Conservation (phyloP, 2,329 filamentous ascomycete species). For the Fusarium avenaceum region DNA sequence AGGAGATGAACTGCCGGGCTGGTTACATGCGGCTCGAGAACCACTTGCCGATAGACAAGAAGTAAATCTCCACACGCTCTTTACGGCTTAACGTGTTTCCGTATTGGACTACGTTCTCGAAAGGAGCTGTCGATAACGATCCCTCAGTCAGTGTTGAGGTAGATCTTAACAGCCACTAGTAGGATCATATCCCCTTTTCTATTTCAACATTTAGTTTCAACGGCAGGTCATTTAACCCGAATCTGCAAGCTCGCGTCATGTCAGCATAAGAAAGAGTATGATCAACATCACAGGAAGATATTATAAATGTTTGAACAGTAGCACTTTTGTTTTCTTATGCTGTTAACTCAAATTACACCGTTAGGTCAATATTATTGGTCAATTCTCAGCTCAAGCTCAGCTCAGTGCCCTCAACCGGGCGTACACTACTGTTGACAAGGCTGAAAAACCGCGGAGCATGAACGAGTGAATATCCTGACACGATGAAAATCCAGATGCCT, state of each 20-base stretch:
- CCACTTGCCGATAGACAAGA: not conserved
- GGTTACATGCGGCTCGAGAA: not conserved
- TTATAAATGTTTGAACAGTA: not conserved
- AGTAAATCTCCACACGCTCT: not conserved
- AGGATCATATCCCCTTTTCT: no score
- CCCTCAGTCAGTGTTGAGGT: no score
- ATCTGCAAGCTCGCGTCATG: not conserved
- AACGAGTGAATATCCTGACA: conserved; percentile 12
- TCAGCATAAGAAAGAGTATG: not conserved
- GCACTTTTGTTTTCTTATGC: conserved; percentile 18
- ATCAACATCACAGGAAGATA: not conserved
- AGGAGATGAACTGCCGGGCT: conserved; percentile 7
- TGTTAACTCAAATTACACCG: not conserved
- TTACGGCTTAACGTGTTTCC: conserved; percentile 14
- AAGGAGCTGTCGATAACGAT: no score
- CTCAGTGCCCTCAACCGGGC: conserved; percentile 1
- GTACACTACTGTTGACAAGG: conserved; percentile 22
- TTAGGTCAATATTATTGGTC: not conserved
- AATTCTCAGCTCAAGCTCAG: not conserved
- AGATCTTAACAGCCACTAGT: no score
- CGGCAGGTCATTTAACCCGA: not conserved
- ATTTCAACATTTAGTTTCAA: not conserved
- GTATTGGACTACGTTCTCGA: not conserved
- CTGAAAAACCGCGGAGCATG: conserved; percentile 27
- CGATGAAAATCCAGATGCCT: conserved; percentile 15